Evolutionary conservation across 2,329 filamentous ascomycete genomes (phyloP).

Genomic region (Microdochium trichocladiopsis): DNA sequence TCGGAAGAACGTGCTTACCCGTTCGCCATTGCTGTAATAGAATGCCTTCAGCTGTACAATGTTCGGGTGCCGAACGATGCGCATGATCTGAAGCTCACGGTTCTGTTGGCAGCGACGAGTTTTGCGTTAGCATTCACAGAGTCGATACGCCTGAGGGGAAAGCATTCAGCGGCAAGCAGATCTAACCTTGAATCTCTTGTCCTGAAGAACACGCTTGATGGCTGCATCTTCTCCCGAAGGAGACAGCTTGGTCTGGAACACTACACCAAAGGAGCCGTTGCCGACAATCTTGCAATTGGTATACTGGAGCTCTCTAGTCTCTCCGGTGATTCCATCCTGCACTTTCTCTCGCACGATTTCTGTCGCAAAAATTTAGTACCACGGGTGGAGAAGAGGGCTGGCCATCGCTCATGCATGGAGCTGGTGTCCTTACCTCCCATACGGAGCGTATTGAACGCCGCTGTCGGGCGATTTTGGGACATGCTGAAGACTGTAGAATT

Average conservation of each 20-base stretch:
- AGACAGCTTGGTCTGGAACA: conserved; percentile 97
- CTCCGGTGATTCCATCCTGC: conserved; percentile 93
- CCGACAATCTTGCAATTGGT: conserved; percentile 99
- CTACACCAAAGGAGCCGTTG: conserved; percentile 97
- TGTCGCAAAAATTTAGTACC: conserved; percentile 28
- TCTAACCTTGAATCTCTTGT: conserved; percentile 97
- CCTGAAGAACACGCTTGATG: conserved; percentile 97
- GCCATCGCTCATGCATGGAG: conserved; percentile 10
- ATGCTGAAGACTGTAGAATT: conserved; percentile 11
- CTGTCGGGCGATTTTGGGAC: conserved; percentile 50
- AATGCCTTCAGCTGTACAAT: conserved; percentile 99
- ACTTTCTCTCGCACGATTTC: conserved; percentile 99
- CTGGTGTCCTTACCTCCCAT: conserved; percentile 79
- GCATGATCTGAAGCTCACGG: conserved; percentile 98
- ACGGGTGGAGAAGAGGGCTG: conserved; percentile 9
- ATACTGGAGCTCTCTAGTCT: conserved; percentile 95
- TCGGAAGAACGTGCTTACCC: conserved; percentile 57
- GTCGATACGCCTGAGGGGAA: too few relatives aligned
- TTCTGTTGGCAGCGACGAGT: conserved; percentile 52
- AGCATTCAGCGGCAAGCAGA: too few relatives aligned
- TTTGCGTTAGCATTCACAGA: background rate
- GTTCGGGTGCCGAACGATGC: conserved; percentile 96
- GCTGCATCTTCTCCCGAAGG: conserved; percentile 97
- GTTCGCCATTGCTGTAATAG: conserved; percentile 98
- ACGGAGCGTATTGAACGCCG: conserved; percentile 79